A percentile compares a stretch with the other conserved stretches of the same genome.
These are phyloP conservation scores for Mycena amicta DNA, from an alignment of 768 basidiomycete genomes.

Conservation along the genomic window DNA sequence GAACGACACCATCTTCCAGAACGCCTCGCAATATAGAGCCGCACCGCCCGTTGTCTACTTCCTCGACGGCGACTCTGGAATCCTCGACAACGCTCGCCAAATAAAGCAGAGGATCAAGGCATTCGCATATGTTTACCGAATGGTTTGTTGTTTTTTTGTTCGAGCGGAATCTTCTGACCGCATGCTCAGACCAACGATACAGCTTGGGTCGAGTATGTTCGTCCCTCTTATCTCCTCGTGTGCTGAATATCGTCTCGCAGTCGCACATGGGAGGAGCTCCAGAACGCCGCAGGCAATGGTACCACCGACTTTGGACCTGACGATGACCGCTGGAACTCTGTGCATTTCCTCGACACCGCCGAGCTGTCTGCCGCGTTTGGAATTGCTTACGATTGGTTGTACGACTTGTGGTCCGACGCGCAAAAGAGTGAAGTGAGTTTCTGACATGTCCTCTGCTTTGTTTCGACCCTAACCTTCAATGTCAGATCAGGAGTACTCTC, in stretches of 20 bases:
- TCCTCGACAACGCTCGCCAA: slow-evolving; percentile 89
- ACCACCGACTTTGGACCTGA: slow-evolving; percentile 67
- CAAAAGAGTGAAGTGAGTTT: slow-evolving; percentile 53
- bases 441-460: too few relatives aligned
- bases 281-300: slow-evolving; percentile 77
- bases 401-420: slow-evolving; percentile 75
- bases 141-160: slow-evolving; percentile 34
- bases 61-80: slow-evolving; percentile 84
- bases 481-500: slow-evolving; percentile 68
- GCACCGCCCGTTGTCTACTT: slow-evolving; percentile 67
- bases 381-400: slow-evolving; percentile 96
- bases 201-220: slow-evolving; percentile 90
- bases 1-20: slow-evolving; percentile 89
- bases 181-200: slow-evolving; percentile 72
- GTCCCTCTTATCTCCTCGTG: too few relatives aligned
- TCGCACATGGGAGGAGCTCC: slow-evolving; percentile 71
- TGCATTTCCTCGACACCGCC: slow-evolving; percentile 89
- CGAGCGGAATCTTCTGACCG: neutral
- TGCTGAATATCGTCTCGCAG: too few relatives aligned
- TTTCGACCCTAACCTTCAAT: too few relatives aligned
- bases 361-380: slow-evolving; percentile 88
- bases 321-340: slow-evolving; percentile 77
- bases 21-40: slow-evolving; percentile 75
- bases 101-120: slow-evolving; percentile 92
- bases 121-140: slow-evolving; percentile 86